These are phyloP conservation scores for Kalmanozyma brasiliensis DNA, from an alignment of 1,284 basidiomycete species.

Conservation along the genomic window DNA sequence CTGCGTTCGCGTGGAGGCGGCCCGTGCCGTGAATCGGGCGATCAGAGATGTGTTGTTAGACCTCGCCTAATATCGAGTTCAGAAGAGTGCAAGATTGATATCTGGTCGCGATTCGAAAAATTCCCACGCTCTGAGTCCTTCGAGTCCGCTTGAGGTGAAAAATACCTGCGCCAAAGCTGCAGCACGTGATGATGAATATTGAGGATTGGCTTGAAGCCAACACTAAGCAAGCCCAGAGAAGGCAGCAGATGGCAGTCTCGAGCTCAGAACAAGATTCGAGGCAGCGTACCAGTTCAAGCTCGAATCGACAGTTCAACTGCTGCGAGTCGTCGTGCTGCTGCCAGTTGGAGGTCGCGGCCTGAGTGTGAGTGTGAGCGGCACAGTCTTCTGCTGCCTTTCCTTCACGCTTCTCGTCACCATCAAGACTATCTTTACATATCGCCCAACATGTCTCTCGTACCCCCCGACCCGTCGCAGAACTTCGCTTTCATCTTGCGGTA, in stretches of 20 bases:
- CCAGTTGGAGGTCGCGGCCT: neutral
- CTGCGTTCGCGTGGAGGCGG: slow-evolving; percentile 35
- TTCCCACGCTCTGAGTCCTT: slow-evolving; percentile 20
- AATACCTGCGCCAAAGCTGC: too few relatives aligned
- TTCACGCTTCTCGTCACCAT: slow-evolving; percentile 52
- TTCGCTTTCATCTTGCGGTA: slow-evolving; percentile 68
- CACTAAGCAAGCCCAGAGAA: too few relatives aligned
- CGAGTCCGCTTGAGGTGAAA: neutral
- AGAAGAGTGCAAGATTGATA: too few relatives aligned
- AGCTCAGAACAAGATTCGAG: neutral
- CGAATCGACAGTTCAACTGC: too few relatives aligned
- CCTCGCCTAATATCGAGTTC: neutral
- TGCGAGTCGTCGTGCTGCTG: too few relatives aligned
- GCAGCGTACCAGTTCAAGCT: neutral
- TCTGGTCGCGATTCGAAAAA: slow-evolving; percentile 12
- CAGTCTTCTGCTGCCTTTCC: slow-evolving; percentile 12
- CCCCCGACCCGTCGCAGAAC: slow-evolving; percentile 67
- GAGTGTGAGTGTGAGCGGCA: slow-evolving; percentile 4
- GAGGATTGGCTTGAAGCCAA: too few relatives aligned
- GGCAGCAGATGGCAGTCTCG: slow-evolving; percentile 4
- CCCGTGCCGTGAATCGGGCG: slow-evolving; percentile 32
- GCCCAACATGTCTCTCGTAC: slow-evolving; percentile 64
- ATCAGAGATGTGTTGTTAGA: too few relatives aligned
- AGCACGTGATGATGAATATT: neutral
- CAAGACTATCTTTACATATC: slow-evolving; percentile 41